phyloP scores from a whole-genome alignment of 768 basidiomycete species.

The Mycena alexandri region DNA sequence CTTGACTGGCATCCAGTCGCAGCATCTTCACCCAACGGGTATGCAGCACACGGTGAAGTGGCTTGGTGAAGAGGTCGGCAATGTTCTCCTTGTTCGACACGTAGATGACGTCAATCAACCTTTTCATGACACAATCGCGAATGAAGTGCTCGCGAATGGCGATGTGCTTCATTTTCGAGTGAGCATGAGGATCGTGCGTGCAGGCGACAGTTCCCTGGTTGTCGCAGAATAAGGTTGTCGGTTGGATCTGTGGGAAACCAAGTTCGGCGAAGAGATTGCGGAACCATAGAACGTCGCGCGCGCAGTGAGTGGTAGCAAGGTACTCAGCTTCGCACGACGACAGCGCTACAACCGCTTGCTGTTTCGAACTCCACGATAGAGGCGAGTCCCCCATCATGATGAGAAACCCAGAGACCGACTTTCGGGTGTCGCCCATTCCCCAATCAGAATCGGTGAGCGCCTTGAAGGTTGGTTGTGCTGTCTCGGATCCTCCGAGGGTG shows the following conservation, averaged over 20 bases:
- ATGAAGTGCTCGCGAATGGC: conserved; percentile 46
- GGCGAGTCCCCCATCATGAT: conserved; percentile 43
- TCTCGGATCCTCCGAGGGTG: conserved; percentile 13
- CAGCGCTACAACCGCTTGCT: conserved; percentile 48
- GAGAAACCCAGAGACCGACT: conserved; percentile 48
- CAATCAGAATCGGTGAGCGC: conserved; percentile 36
- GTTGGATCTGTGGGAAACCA: conserved; percentile 20
- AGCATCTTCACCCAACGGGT: conserved; percentile 25
- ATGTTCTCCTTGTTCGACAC: conserved; percentile 37
- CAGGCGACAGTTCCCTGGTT: conserved; percentile 39
- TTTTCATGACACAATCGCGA: conserved; percentile 25
- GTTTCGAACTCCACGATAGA: conserved; percentile 48
- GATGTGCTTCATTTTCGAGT: conserved; percentile 48
- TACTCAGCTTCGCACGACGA: conserved; percentile 50
- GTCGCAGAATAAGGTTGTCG: conserved; percentile 25
- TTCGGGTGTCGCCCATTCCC: conserved; percentile 32
- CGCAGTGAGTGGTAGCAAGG: conserved; percentile 27
- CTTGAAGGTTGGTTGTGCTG: conserved; percentile 11
- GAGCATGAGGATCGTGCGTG: conserved; percentile 42
- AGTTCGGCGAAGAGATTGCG: conserved; percentile 39
- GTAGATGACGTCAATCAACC: conserved; percentile 38
- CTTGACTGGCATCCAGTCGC: conserved; percentile 31
- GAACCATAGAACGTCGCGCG: conserved; percentile 21
- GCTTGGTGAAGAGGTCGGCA: conserved; percentile 49
- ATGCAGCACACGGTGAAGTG: conserved; percentile 31